Evolutionary conservation across 495 filamentous ascomycete species (phyloP).

Genomic region (Pyrenopolyporus hunteri): DNA sequence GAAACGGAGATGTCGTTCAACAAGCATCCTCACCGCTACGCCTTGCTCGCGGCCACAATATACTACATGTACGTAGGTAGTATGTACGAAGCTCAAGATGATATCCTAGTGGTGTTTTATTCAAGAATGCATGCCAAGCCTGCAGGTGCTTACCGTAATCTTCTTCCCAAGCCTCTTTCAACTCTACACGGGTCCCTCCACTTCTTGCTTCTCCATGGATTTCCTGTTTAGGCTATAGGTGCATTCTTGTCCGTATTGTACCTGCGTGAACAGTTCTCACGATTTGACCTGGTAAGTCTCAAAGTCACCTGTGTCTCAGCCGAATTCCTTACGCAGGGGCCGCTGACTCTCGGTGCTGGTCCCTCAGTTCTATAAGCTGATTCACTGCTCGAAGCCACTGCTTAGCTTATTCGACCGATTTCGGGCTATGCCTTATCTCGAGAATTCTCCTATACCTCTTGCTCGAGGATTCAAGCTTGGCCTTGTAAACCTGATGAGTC

Average conservation of each 20-base stretch:
- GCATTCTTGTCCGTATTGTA: constrained; percentile 4
- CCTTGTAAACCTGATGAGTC: no score
- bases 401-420: neutral
- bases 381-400: neutral
- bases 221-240: neutral
- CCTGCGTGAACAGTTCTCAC: neutral
- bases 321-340: constrained; percentile 17
- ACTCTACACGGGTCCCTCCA: neutral
- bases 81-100: constrained; percentile 3
- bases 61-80: neutral
- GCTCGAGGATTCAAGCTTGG: no score
- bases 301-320: constrained; percentile 3
- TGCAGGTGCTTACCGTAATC: neutral
- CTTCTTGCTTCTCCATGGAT: neutral
- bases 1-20: neutral
- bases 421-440: no score
- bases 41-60: neutral
- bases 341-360: no score
- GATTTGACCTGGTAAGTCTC: neutral
- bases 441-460: no score
- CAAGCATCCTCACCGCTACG: neutral
- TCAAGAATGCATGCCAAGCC: constrained; percentile 1
- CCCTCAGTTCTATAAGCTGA: no score
- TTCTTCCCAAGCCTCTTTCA: neutral
- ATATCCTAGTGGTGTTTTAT: neutral